A percentile compares a stretch with the other conserved stretches of the same genome.
phyloP scores from a whole-genome alignment of 352 stramenopile genomes.

The Phytophthora ramorum region DNA sequence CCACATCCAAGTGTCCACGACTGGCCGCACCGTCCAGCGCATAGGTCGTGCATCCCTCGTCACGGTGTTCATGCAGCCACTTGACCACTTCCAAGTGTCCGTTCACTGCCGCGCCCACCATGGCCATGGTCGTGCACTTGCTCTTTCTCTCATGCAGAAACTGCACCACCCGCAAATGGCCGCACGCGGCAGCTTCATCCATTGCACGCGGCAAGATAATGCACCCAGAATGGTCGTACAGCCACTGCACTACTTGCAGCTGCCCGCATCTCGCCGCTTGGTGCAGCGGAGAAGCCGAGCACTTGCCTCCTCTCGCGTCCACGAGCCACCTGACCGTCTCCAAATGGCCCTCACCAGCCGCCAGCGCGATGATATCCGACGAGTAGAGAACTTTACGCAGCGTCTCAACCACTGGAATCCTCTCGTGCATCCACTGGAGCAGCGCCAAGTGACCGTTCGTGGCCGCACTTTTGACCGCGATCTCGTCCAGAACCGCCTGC shows the following conservation, averaged over 20 bases:
- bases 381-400: constrained; percentile 29
- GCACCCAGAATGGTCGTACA: constrained; percentile 27
- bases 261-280: constrained; percentile 26
- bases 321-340: constrained; percentile 36
- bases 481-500: constrained; percentile 23
- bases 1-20: constrained; percentile 33
- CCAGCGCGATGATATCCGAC: constrained; percentile 21
- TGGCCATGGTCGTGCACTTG: constrained; percentile 32
- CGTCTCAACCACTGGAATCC: neutral
- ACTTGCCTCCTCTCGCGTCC: constrained; percentile 30
- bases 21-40: constrained; percentile 25
- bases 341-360: constrained; percentile 23
- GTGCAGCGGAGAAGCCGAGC: constrained; percentile 30
- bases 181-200: constrained; percentile 33
- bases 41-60: constrained; percentile 27
- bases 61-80: constrained; percentile 30
- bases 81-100: constrained; percentile 31
- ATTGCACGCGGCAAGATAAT: constrained; percentile 31
- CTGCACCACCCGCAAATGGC: constrained; percentile 28
- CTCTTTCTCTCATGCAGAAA: constrained; percentile 31
- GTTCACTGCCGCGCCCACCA: constrained; percentile 26
- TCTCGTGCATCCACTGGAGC: constrained; percentile 32
- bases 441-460: constrained; percentile 32
- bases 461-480: constrained; percentile 31
- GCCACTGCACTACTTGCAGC: constrained; percentile 24